Evolutionary conservation across 2,329 filamentous ascomycete genomes (phyloP).

Genomic region (Hypoxylon sp.): DNA sequence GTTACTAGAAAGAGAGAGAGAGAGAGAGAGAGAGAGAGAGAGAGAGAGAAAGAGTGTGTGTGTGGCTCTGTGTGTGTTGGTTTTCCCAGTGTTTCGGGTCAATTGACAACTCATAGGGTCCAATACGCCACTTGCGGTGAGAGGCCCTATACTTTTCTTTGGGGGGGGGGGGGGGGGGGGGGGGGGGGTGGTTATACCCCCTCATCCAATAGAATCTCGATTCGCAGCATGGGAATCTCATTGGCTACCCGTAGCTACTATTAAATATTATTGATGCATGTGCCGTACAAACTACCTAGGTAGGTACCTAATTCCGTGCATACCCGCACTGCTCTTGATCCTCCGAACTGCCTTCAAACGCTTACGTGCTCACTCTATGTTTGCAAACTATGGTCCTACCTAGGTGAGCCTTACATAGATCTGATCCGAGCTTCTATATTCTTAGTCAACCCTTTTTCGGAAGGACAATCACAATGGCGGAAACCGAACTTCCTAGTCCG

Average conservation of each 20-base stretch:
- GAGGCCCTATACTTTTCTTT: slow-evolving; percentile 4
- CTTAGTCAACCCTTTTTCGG: slow-evolving; percentile 13
- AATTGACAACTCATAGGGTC: slow-evolving; percentile 32
- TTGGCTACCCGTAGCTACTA: slow-evolving; percentile 8
- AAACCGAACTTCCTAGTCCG: slow-evolving; percentile 52
- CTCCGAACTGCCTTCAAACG: slow-evolving; percentile 15
- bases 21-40: too few relatives aligned
- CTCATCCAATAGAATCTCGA: slow-evolving; percentile 23
- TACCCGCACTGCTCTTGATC: slow-evolving; percentile 13
- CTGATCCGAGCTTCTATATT: slow-evolving; percentile 6
- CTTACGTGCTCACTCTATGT: slow-evolving; percentile 35
- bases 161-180: too few relatives aligned
- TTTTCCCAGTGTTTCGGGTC: background rate
- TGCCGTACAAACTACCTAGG: slow-evolving; percentile 1
- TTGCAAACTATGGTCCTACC: slow-evolving; percentile 2
- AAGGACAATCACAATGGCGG: slow-evolving; percentile 16
- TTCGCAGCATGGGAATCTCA: background rate
- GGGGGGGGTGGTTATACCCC: background rate
- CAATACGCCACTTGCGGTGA: slow-evolving; percentile 26
- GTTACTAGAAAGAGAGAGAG: too few relatives aligned
- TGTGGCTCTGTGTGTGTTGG: slow-evolving; percentile 8
- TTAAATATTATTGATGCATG: slow-evolving; percentile 3
- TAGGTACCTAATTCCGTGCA: background rate
- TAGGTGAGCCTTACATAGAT: slow-evolving; percentile 14
- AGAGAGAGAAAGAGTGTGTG: too few relatives aligned